Evolutionary conservation across 306 rosid species (phyloP).

Genomic region (Lathyrus oleraceus): DNA sequence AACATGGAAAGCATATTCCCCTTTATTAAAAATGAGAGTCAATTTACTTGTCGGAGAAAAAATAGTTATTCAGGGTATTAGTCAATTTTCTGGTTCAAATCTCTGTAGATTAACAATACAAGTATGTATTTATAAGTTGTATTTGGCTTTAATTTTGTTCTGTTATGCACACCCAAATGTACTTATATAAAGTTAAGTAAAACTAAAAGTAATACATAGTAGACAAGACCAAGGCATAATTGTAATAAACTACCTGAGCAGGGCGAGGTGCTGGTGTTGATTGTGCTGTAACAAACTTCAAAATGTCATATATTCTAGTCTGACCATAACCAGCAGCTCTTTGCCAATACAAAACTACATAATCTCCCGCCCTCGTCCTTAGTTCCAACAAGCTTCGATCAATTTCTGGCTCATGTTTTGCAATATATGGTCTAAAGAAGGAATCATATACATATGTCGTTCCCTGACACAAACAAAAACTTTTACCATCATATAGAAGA

Average conservation of each 20-base stretch:
- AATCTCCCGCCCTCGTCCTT: constrained; percentile 81
- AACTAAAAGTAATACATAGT: constrained; percentile 6
- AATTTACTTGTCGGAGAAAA: not conserved
- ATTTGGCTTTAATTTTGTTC: not conserved
- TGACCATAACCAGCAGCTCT: constrained; percentile 85
- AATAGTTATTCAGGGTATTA: not conserved
- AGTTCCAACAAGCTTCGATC: constrained; percentile 86
- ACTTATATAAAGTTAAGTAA: not conserved
- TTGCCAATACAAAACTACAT: constrained; percentile 72
- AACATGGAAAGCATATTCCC: not conserved
- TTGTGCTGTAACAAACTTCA: constrained; percentile 80
- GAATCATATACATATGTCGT: constrained; percentile 87
- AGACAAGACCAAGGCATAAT: constrained; percentile 15
- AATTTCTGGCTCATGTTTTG: constrained; percentile 88
- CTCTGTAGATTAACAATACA: too few species aligned
- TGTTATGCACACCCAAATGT: not conserved
- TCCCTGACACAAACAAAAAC: constrained; percentile 54
- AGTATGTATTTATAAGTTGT: too few species aligned
- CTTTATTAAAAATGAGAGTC: not conserved
- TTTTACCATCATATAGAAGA: constrained; percentile 16
- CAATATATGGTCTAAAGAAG: constrained; percentile 88
- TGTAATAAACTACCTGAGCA: constrained; percentile 60
- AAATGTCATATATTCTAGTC: constrained; percentile 78
- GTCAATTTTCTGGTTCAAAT: not conserved
- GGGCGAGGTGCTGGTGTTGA: constrained; percentile 78